Evolutionary conservation across 2,329 filamentous ascomycete genomes (phyloP).

Genomic region (Aciculosporium take): DNA sequence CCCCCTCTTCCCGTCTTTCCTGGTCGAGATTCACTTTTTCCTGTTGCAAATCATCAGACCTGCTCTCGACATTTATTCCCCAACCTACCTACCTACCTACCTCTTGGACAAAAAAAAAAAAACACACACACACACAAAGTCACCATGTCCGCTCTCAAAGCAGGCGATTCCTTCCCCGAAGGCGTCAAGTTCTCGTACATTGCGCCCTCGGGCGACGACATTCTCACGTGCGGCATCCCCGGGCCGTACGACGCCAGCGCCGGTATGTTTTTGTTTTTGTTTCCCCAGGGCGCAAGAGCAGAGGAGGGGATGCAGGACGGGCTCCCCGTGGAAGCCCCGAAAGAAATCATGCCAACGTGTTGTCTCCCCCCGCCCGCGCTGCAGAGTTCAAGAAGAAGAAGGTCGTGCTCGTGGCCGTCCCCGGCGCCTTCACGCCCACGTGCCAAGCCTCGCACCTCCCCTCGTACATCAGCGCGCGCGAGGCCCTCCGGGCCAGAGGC

Average conservation of each 20-base stretch:
- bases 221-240: constrained; percentile 67
- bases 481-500: constrained; percentile 61
- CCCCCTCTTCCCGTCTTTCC: too few relatives aligned
- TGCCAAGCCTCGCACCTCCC: constrained; percentile 73
- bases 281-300: not conserved
- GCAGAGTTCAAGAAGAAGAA: constrained; percentile 44
- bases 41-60: not conserved
- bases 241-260: constrained; percentile 68
- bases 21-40: too few relatives aligned
- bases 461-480: constrained; percentile 60
- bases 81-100: not conserved
- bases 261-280: constrained; percentile 25
- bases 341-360: constrained; percentile 1
- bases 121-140: not conserved
- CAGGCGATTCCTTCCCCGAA: constrained; percentile 71
- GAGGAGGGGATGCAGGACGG: not conserved
- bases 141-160: constrained; percentile 51
- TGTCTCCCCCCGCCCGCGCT: not conserved
- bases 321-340: not conserved
- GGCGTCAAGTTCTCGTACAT: constrained; percentile 75
- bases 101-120: not conserved
- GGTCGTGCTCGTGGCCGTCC: constrained; percentile 40
- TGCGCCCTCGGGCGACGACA: constrained; percentile 56
- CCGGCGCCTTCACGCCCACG: constrained; percentile 72
- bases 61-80: not conserved